A percentile compares a stretch with the other conserved stretches of the same genome.
These are phyloP conservation scores for Debaryomyces udenii DNA, from an alignment of 1,139 yeast genomes.

Conservation along the genomic window DNA sequence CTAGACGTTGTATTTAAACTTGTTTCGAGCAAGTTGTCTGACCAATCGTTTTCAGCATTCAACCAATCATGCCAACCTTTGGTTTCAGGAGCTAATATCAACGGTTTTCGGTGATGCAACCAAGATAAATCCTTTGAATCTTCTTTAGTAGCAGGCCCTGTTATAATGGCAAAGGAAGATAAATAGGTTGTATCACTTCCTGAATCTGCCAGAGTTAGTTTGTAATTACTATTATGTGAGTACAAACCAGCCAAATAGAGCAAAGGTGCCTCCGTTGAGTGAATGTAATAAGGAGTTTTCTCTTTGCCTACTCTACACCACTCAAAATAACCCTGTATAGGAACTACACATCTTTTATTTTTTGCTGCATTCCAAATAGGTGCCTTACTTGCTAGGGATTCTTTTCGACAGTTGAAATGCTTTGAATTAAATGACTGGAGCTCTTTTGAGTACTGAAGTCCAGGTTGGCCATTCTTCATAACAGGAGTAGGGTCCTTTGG, in stretches of 20 bases:
- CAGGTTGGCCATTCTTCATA: conserved; percentile 20
- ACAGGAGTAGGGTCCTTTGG: conserved; percentile 33
- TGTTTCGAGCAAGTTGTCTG: conserved; percentile 34
- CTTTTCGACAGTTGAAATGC: conserved; percentile 66
- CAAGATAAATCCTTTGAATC: conserved; percentile 55
- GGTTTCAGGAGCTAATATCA: conserved; percentile 61
- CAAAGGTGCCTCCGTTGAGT: conserved; percentile 52
- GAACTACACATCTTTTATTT: conserved; percentile 63
- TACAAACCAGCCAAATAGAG: conserved; percentile 76
- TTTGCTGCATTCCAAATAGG: conserved; percentile 55
- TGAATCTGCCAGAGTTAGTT: conserved; percentile 16
- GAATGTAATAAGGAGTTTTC: conserved; percentile 67
- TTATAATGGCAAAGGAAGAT: conserved; percentile 69
- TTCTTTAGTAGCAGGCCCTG: conserved; percentile 62
- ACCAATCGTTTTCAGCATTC: conserved; percentile 47
- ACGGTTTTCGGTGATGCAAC: conserved; percentile 81
- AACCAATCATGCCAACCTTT: conserved; percentile 67
- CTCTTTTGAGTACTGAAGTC: conserved; percentile 31
- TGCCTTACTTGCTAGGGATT: conserved; percentile 47
- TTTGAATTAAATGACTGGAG: conserved; percentile 34
- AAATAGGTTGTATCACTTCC: conserved; percentile 29
- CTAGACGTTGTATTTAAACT: conserved; percentile 42
- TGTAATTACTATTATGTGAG: conserved; percentile 45
- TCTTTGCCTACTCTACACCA: conserved; percentile 54
- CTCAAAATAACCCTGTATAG: conserved; percentile 84